Conservation (phyloP, 176 grass and related monocot genomes). For the Elaeis guineensis region DNA sequence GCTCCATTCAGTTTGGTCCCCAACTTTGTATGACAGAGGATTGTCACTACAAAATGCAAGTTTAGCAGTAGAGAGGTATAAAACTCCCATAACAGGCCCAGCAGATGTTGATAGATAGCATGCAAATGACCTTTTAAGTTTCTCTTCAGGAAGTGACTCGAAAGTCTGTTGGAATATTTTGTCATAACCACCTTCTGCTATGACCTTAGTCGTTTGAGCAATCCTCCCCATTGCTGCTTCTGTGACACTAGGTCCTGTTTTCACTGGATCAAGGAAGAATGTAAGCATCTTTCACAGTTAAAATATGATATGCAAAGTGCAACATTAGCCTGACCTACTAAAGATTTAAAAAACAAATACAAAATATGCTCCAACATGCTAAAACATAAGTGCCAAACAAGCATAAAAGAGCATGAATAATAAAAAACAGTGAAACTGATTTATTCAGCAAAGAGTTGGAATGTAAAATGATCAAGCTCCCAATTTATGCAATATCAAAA, state of each 20-base stretch:
- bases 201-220: slow-evolving; percentile 88
- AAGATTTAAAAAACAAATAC: too few species aligned
- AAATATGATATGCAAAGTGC: too few species aligned
- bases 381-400: too few species aligned
- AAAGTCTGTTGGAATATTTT: slow-evolving; percentile 97
- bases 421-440: too few species aligned
- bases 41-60: slow-evolving; percentile 93
- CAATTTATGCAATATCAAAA: too few species aligned
- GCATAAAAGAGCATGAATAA: too few species aligned
- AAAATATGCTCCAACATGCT: too few species aligned
- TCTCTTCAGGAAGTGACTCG: slow-evolving; percentile 59
- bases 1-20: slow-evolving; percentile 84
- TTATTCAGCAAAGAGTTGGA: too few species aligned
- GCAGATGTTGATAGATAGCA: slow-evolving; percentile 94
- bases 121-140: slow-evolving; percentile 72
- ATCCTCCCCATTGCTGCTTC: slow-evolving; percentile 94
- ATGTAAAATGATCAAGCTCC: too few species aligned
- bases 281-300: too few species aligned
- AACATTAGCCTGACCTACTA: too few species aligned
- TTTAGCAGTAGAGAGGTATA: slow-evolving; percentile 81
- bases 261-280: slow-evolving; percentile 50
- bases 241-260: slow-evolving; percentile 91
- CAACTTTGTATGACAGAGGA: slow-evolving; percentile 79
- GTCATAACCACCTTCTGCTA: slow-evolving; percentile 95
- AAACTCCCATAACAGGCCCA: slow-evolving; percentile 93